Evolutionary conservation across 2,329 filamentous ascomycete species (phyloP).

Genomic region (Nothomitra cinnamomea): DNA sequence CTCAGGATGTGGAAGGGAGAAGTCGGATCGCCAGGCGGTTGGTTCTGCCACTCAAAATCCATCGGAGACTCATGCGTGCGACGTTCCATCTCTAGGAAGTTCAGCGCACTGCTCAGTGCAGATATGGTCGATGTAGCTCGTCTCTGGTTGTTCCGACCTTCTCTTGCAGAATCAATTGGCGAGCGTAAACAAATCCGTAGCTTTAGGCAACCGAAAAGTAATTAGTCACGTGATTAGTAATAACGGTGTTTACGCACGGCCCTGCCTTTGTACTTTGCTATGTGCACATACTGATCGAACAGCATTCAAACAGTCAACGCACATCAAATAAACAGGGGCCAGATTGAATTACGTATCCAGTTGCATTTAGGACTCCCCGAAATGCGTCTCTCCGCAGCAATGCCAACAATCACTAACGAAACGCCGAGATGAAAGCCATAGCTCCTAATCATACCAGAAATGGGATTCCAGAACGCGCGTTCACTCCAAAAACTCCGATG

Average conservation of each 20-base stretch:
- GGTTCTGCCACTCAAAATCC: conserved; percentile 36
- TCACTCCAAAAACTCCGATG: neutral
- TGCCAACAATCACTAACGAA: no score
- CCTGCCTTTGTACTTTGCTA: no score
- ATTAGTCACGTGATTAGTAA: no score
- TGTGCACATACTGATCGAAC: no score
- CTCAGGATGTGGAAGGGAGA: conserved; percentile 28
- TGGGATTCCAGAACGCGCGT: neutral
- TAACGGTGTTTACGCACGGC: no score
- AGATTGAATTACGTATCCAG: no score
- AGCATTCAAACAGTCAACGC: no score
- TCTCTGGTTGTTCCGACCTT: neutral
- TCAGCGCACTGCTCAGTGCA: neutral
- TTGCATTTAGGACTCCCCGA: no score
- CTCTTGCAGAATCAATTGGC: neutral
- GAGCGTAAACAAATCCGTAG: conserved; percentile 3
- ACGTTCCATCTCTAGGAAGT: neutral
- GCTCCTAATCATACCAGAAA: neutral
- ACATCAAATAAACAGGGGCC: no score
- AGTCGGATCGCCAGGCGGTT: conserved; percentile 26
- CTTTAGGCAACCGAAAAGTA: neutral
- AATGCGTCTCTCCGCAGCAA: no score
- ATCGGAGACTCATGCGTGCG: conserved; percentile 27
- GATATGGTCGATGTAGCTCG: neutral
- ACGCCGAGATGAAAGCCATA: no score